Conservation (phyloP, 1,284 basidiomycete genomes). For the Schizophyllum amplum region DNA sequence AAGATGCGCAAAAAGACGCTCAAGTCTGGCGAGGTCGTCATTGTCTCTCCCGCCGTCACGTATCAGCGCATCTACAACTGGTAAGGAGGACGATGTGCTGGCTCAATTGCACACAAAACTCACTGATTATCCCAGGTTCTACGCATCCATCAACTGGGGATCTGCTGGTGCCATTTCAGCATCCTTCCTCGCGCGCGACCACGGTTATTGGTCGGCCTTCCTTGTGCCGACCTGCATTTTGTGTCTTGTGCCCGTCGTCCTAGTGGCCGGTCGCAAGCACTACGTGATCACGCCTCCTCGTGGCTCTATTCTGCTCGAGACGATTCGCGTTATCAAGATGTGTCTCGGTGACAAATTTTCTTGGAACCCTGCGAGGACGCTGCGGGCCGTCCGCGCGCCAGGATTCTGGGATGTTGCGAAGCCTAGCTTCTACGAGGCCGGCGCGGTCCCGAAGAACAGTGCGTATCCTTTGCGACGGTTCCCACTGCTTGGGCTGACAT, state of each 20-base stretch:
- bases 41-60: constrained; percentile 54
- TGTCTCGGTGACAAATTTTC: constrained; percentile 27
- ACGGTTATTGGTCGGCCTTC: constrained; percentile 39
- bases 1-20: constrained; percentile 37
- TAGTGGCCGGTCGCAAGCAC: constrained; percentile 37
- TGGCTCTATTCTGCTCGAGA: constrained; percentile 47
- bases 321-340: constrained; percentile 26
- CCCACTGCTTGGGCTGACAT: no score
- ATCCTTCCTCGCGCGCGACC: constrained; percentile 38
- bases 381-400: constrained; percentile 18
- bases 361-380: constrained; percentile 25
- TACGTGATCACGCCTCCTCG: constrained; percentile 49
- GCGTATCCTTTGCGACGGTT: no score
- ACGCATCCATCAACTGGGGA: constrained; percentile 49
- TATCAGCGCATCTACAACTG: constrained; percentile 40
- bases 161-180: constrained; percentile 42
- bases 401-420: constrained; percentile 58
- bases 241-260: constrained; percentile 35
- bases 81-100: constrained; percentile 10
- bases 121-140: constrained; percentile 26
- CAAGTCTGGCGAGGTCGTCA: constrained; percentile 49
- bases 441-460: no score
- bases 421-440: constrained; percentile 25
- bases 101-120: neutral
- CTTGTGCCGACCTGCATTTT: constrained; percentile 38